Conservation (phyloP, 2,329 filamentous ascomycete genomes). For the Diaporthe nobilis region DNA sequence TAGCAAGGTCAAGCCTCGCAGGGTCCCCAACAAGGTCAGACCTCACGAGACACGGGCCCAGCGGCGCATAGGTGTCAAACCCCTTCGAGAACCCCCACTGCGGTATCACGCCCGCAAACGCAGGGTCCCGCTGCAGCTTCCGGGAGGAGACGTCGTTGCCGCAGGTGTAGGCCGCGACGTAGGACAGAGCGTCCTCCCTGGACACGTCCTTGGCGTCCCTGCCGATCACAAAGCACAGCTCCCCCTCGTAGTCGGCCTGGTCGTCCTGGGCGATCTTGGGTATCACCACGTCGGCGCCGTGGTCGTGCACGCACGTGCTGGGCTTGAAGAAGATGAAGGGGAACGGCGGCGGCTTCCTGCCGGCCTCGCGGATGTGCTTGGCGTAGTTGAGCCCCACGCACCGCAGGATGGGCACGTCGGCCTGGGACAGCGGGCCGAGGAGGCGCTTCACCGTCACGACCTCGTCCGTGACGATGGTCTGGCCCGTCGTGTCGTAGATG, state of each 20-base stretch:
- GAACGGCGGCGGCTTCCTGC: constrained; percentile 62
- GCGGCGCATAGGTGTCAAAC: constrained; percentile 68
- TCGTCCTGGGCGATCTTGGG: constrained; percentile 64
- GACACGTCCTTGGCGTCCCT: constrained; percentile 58
- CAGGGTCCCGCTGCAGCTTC: constrained; percentile 65
- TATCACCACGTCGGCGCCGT: constrained; percentile 56
- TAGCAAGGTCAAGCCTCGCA: constrained; percentile 57
- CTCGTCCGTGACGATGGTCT: constrained; percentile 66
- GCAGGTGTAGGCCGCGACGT: constrained; percentile 67
- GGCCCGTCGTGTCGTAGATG: constrained; percentile 61
- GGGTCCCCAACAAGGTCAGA: constrained; percentile 59
- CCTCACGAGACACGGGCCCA: constrained; percentile 65
- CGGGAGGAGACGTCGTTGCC: constrained; percentile 70
- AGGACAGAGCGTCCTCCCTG: constrained; percentile 58
- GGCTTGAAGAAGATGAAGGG: constrained; percentile 67
- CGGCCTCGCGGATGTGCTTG: constrained; percentile 69
- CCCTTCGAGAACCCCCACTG: constrained; percentile 72
- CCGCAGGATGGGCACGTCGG: constrained; percentile 68
- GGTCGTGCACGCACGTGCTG: constrained; percentile 55
- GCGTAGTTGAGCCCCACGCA: constrained; percentile 74
- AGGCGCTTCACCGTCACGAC: constrained; percentile 66
- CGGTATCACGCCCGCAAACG: constrained; percentile 63
- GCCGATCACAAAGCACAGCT: constrained; percentile 63
- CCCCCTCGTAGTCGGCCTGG: constrained; percentile 64
- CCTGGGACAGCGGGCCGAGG: constrained; percentile 64